Evolutionary conservation across 352 stramenopile genomes (phyloP).

Genomic region (Globisporangium acanthophoron): DNA sequence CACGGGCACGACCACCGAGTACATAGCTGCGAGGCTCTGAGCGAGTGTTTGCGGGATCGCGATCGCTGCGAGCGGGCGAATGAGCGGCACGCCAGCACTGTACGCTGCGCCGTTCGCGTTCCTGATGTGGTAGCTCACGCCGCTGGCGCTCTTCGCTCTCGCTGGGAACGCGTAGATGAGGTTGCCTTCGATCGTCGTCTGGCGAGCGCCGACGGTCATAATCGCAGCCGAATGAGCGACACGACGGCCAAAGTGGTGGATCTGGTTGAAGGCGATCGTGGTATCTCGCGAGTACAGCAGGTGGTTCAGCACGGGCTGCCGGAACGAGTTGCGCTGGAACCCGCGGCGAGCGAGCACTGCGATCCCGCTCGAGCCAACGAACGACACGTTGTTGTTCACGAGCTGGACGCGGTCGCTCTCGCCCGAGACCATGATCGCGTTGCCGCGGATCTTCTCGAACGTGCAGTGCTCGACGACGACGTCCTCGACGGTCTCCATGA

Average conservation of each 20-base stretch:
- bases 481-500: constrained; percentile 50
- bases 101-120: constrained; percentile 40
- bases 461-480: constrained; percentile 47
- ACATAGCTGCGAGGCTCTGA: constrained; percentile 23
- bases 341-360: constrained; percentile 29
- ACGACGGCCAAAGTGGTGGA: constrained; percentile 58
- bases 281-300: constrained; percentile 33
- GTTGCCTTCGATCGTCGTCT: constrained; percentile 49
- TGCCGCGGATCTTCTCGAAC: constrained; percentile 68
- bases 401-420: constrained; percentile 45
- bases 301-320: constrained; percentile 24
- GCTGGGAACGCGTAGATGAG: constrained; percentile 46
- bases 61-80: constrained; percentile 23
- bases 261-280: constrained; percentile 70
- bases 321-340: constrained; percentile 33
- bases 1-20: constrained; percentile 32
- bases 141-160: constrained; percentile 4
- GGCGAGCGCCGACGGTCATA: constrained; percentile 40
- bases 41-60: constrained; percentile 21
- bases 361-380: constrained; percentile 48
- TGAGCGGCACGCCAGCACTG: constrained; percentile 19
- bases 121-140: constrained; percentile 27
- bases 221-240: constrained; percentile 47
- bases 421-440: constrained; percentile 61
- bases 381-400: constrained; percentile 69